These are phyloP conservation scores for Candida incommunis DNA, from an alignment of 805 yeast species.

Conservation along the genomic window DNA sequence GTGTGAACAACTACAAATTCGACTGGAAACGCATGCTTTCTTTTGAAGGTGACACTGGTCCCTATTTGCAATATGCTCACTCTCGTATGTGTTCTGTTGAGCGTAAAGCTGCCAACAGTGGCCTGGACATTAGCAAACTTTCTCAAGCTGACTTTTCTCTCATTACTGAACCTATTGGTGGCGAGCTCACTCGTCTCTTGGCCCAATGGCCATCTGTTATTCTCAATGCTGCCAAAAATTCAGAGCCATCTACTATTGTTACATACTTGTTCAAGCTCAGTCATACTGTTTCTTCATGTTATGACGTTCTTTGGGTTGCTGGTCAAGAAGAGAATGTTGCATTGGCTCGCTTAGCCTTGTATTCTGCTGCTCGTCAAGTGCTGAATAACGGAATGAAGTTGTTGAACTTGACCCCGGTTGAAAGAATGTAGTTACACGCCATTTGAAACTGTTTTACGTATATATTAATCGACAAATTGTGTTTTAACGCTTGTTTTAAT, in stretches of 20 bases:
- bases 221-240: slow-evolving; percentile 66
- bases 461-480: too few species aligned
- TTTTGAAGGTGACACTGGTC: slow-evolving; percentile 98
- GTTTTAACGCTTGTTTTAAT: too few species aligned
- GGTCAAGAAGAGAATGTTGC: slow-evolving; percentile 86
- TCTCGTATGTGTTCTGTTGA: slow-evolving; percentile 91
- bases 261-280: slow-evolving; percentile 86
- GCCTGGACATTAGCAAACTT: slow-evolving; percentile 16
- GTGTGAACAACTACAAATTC: slow-evolving; percentile 90
- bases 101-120: slow-evolving; percentile 46
- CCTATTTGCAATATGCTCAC: slow-evolving; percentile 96
- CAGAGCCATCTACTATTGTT: slow-evolving; percentile 88
- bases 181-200: slow-evolving; percentile 55
- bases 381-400: slow-evolving; percentile 78
- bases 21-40: slow-evolving; percentile 98
- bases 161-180: slow-evolving; percentile 59
- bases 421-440: too few species aligned
- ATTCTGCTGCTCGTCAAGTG: slow-evolving; percentile 79
- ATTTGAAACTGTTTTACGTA: too few species aligned
- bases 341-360: slow-evolving; percentile 80
- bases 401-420: slow-evolving; percentile 94
- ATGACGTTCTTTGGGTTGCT: slow-evolving; percentile 91
- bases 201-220: slow-evolving; percentile 87
- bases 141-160: slow-evolving; percentile 40
- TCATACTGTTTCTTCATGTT: slow-evolving; percentile 91